Base-by-base conservation (phyloP, 768 basidiomycete genomes). In the Ramaria sp. region DNA sequence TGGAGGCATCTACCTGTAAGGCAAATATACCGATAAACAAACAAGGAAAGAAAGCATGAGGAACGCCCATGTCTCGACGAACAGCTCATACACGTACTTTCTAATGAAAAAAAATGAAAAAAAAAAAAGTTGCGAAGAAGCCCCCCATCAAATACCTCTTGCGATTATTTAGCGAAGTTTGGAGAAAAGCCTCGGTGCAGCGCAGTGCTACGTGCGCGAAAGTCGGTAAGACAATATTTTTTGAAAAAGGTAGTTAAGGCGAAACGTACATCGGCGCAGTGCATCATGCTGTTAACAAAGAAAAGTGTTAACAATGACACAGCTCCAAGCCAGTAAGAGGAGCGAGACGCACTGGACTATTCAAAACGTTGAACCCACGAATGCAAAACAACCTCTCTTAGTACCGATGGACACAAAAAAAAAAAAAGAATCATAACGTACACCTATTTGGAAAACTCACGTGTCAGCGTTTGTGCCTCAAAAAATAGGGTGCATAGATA, bases 141-240 rank as follows among this genome's bases (percentile, higher is more conserved):
- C n/a, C n/a, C n/a, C n/a, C n/a, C n/a, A n/a, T n/a, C n/a, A n/a
- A n/a, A n/a, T n/a, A n/a, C n/a, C n/a, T n/a, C n/a, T n/a, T n/a
- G n/a, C n/a, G n/a, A n/a, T n/a, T n/a, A 41, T 7, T 41, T 16
- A 41, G 18, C 39, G 39, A 43, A 94, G 77, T 71, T 89, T 86
- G 66, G 78, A 66, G 73, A 90, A 93, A 47, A 95, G 71, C 70
- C 84, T 89, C 63, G 90, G 88, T 55, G 81, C 89, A 58, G 81
- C 78, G 61, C 78, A 73, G 60, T 68, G 71, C 74, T 69, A 47
- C 32, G 4, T 3, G 45, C 32, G 4, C 4, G 45, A 57, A 10
- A 41, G 52, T 60, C 52, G 61, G 39, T 41, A 55, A 27, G 53
- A 10, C n/a, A 32, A 45, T 44, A 8, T 20, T 22, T 20, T 12